Base-by-base conservation (phyloP, 2,329 filamentous ascomycete genomes). In the Colletotrichum gloeosporioides region DNA sequence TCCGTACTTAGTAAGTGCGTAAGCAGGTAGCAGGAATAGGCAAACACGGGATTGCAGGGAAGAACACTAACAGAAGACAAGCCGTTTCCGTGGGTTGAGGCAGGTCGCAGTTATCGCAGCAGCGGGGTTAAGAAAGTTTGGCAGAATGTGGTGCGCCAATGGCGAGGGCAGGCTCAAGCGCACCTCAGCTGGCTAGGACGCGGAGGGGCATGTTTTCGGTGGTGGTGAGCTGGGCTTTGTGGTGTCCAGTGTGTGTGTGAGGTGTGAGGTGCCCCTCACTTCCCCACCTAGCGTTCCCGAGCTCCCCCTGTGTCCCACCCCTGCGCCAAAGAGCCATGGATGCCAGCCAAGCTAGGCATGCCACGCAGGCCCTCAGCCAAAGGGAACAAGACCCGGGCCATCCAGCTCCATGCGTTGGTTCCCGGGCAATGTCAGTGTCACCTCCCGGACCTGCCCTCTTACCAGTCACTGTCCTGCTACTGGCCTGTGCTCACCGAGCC, bases 281-380 rank as follows among this genome's bases (percentile, higher is more conserved):
- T 61, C 72, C 32, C 72, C 68, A 74, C 61, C 59, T 55, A n/a
- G 27, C 59, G 67, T 36, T 75, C 72, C 72, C 72, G 67, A 71
- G 72, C 66, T 34, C 49, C 59, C 71, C 71, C 44, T 59, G 66
- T 64, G 59, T 63, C 36, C 27, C 22, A 36, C 61, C 69, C 69
- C 44, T 75, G 73, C 68, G 49, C 61, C 68, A 66, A 53, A 53
- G 44, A 53, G 44, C 44, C 44, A 53, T 53, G 44, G 44, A 53
- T 53, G n/a, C 44, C 44, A 53, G 44, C 44, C 44, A 53, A 53
- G 53, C 62, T 55, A 64, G 69, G 36, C 62, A 62, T 63, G 53
- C 53, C 73, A 63, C 32, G 73, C 55, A 53, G 59, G 57, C 32
- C 71, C 13, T 22, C 49, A 66, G 34, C 59, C 32, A 71, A 61